phyloP scores from a whole-genome alignment of 2,329 filamentous ascomycete genomes.

The Penicillium hesseltinei region DNA sequence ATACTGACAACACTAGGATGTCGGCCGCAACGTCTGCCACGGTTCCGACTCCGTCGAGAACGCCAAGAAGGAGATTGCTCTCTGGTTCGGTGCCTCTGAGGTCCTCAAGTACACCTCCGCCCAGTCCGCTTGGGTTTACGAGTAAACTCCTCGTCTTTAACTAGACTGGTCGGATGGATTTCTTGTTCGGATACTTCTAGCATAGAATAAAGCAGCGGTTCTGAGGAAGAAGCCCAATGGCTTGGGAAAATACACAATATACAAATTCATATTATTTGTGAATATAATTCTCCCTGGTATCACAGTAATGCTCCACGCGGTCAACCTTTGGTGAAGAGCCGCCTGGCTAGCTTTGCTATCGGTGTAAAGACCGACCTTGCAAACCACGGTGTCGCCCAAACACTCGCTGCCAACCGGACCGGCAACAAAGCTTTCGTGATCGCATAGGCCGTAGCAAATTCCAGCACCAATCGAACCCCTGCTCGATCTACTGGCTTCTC shows the following conservation, averaged over 20 bases:
- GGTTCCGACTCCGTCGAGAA: constrained; percentile 98
- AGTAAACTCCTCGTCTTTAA: constrained; percentile 51
- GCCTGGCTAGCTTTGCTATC: constrained; percentile 40
- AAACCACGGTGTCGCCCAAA: constrained; percentile 93
- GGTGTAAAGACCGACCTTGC: constrained; percentile 63
- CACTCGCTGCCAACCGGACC: constrained; percentile 69
- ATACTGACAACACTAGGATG: constrained; percentile 51
- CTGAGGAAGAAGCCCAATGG: constrained; percentile 14
- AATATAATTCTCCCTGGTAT: constrained; percentile 4
- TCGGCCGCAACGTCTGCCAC: constrained; percentile 99
- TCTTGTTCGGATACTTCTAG: constrained; percentile 15
- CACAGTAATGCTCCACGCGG: neutral
- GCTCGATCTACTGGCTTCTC: constrained; percentile 32
- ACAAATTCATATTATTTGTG: constrained; percentile 18
- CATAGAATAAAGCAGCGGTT: constrained; percentile 18
- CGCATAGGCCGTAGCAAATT: constrained; percentile 84
- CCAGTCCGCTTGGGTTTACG: constrained; percentile 93
- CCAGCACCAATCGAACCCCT: constrained; percentile 57
- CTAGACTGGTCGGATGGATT: constrained; percentile 16
- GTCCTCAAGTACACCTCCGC: constrained; percentile 79
- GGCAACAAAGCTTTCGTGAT: constrained; percentile 85
- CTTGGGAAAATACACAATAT: constrained; percentile 18
- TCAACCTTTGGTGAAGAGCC: constrained; percentile 37
- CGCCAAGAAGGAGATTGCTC: constrained; percentile 98
- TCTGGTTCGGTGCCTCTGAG: constrained; percentile 95